These are phyloP conservation scores for Besnoitia besnoiti DNA, from an alignment of 169 alveolate genomes.

Conservation along the genomic window DNA sequence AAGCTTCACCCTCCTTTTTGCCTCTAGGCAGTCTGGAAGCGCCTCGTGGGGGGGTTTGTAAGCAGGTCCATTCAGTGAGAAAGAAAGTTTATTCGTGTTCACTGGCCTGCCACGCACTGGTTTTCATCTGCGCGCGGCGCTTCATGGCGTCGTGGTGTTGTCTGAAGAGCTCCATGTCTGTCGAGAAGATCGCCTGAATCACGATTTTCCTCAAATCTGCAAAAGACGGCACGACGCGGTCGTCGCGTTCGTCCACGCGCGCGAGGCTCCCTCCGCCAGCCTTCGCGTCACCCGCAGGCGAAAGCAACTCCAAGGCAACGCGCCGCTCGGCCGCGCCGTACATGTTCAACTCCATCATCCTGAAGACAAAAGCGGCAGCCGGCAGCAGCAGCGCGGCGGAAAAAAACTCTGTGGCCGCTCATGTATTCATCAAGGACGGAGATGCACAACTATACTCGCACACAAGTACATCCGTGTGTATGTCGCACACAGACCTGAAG, in stretches of 20 bases:
- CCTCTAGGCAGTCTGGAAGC: too few relatives aligned
- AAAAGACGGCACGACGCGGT: slow-evolving; percentile 32
- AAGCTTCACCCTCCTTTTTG: too few relatives aligned
- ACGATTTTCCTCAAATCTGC: slow-evolving; percentile 60
- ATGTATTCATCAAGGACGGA: not conserved
- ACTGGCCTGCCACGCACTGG: slow-evolving; percentile 33
- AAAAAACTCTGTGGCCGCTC: too few relatives aligned
- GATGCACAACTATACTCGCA: not conserved
- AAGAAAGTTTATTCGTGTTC: not conserved
- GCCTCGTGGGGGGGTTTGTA: too few relatives aligned
- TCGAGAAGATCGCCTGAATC: slow-evolving; percentile 60
- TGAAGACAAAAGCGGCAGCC: not conserved
- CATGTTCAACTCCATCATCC: slow-evolving; percentile 16
- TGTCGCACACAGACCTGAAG: not conserved
- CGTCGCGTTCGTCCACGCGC: slow-evolving; percentile 21
- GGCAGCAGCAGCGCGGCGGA: not conserved
- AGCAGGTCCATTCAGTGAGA: too few relatives aligned
- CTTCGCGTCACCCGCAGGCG: not conserved
- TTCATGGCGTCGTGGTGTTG: slow-evolving; percentile 69
- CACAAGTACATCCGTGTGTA: slow-evolving; percentile 1
- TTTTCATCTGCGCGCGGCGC: slow-evolving; percentile 65
- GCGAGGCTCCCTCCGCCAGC: not conserved
- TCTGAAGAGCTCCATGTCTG: slow-evolving; percentile 71
- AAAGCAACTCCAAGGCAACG: not conserved
- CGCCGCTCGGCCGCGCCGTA: slow-evolving; percentile 28